These are phyloP conservation scores for Penicillium sp. DNA, from an alignment of 2,329 filamentous ascomycete genomes.

Conservation along the genomic window DNA sequence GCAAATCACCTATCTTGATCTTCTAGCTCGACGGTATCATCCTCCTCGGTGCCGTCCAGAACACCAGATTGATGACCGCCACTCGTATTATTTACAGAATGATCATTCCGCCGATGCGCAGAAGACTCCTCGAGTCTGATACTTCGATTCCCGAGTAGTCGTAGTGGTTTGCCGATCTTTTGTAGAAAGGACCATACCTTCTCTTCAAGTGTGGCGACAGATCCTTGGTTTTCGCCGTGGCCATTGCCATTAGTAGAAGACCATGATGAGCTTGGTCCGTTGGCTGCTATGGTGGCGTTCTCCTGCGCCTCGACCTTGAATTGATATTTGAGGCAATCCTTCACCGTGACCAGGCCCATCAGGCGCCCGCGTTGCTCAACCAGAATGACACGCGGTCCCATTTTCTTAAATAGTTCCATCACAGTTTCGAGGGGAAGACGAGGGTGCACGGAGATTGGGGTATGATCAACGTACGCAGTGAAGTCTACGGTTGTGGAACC, in stretches of 20 bases:
- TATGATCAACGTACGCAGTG: constrained; percentile 80
- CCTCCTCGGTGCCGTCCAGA: constrained; percentile 24
- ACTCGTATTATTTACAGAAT: neutral
- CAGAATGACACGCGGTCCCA: constrained; percentile 87
- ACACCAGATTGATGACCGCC: constrained; percentile 2
- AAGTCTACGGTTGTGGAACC: constrained; percentile 67
- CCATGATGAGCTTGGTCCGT: constrained; percentile 8
- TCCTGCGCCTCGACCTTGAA: constrained; percentile 91
- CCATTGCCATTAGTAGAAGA: constrained; percentile 3
- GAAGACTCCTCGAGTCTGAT: constrained; percentile 8
- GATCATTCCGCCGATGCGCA: neutral
- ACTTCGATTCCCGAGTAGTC: neutral
- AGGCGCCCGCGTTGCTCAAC: constrained; percentile 85
- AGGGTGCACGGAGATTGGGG: constrained; percentile 86
- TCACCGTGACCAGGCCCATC: constrained; percentile 84
- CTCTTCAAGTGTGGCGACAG: constrained; percentile 27
- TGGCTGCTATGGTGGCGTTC: constrained; percentile 46
- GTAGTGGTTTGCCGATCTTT: constrained; percentile 22
- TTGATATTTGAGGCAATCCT: constrained; percentile 95
- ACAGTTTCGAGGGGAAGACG: constrained; percentile 90
- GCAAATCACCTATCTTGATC: constrained; percentile 3
- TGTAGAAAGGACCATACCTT: constrained; percentile 37
- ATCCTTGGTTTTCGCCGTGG: constrained; percentile 17
- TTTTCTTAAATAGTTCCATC: constrained; percentile 98
- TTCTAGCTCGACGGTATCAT: constrained; percentile 15